phyloP scores from a whole-genome alignment of 306 rosid species.

The Cucurbita pepo region DNA sequence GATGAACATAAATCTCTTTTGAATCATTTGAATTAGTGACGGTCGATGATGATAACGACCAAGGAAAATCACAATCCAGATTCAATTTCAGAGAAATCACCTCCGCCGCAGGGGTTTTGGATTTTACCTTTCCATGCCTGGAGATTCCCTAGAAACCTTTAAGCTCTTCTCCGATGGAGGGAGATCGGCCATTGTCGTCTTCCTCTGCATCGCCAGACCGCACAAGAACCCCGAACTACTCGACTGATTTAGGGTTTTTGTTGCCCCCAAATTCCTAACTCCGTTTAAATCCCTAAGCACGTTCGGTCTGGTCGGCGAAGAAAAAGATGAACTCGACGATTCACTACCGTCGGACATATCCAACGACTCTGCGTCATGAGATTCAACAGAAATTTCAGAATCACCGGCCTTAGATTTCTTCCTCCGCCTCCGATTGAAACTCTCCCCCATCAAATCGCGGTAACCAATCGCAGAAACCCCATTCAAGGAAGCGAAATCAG shows the following conservation, averaged over 20 bases:
- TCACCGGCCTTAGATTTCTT: neutral
- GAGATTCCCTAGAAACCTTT: neutral
- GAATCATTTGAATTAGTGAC: neutral
- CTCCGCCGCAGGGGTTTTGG: neutral
- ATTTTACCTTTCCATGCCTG: neutral
- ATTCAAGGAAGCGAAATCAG: constrained; percentile 27
- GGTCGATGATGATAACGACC: neutral
- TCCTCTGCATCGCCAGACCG: constrained; percentile 32
- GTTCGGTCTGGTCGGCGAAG: constrained; percentile 27
- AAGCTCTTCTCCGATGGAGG: constrained; percentile 8
- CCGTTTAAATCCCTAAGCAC: constrained; percentile 54
- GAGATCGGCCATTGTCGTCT: neutral
- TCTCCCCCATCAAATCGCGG: constrained; percentile 57
- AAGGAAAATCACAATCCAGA: neutral
- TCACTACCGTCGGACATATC: constrained; percentile 31
- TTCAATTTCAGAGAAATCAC: neutral
- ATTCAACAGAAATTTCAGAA: constrained; percentile 8
- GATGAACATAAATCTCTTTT: no score
- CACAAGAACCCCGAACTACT: constrained; percentile 44
- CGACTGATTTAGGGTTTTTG: constrained; percentile 17
- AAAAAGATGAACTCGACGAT: constrained; percentile 30
- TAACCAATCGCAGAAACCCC: constrained; percentile 45
- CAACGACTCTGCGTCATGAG: constrained; percentile 23
- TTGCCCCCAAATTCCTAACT: constrained; percentile 40
- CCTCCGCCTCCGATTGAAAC: constrained; percentile 8